Evolutionary conservation across 2,329 filamentous ascomycete species (phyloP).

Genomic region (Chaetothyriales sp.): DNA sequence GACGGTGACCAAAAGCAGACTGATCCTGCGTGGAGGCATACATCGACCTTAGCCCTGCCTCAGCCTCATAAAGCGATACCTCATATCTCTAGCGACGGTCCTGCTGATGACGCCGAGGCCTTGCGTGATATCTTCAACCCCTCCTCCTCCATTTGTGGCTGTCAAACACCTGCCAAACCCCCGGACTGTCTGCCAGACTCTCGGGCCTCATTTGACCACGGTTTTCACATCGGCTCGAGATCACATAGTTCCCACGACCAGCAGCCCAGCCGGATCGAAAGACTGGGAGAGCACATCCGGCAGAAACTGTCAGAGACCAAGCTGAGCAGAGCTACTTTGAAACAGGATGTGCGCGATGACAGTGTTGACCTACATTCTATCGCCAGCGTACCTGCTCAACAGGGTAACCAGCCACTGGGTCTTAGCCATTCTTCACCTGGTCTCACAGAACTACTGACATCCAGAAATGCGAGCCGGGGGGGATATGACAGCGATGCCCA

Average conservation of each 20-base stretch:
- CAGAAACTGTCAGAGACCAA: slow-evolving; percentile 14
- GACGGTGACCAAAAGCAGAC: background rate
- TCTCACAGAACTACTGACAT: slow-evolving; percentile 14
- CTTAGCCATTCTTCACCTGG: slow-evolving; percentile 11
- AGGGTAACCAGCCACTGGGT: slow-evolving; percentile 2
- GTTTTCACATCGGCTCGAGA: slow-evolving; percentile 6
- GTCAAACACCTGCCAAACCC: slow-evolving; percentile 8
- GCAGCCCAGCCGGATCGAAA: slow-evolving; percentile 8
- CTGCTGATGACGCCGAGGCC: slow-evolving; percentile 7
- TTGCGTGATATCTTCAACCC: slow-evolving; percentile 11
- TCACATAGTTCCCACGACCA: slow-evolving; percentile 1
- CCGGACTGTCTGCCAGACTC: slow-evolving; percentile 1
- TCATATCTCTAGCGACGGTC: slow-evolving; percentile 4
- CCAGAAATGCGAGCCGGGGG: slow-evolving; percentile 11
- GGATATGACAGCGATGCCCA: slow-evolving; percentile 18
- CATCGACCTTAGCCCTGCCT: slow-evolving; percentile 8
- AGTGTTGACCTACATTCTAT: background rate
- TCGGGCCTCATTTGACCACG: slow-evolving; percentile 8
- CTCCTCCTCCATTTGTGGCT: slow-evolving; percentile 13
- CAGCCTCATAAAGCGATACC: slow-evolving; percentile 7
- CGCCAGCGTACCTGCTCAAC: background rate
- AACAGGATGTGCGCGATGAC: slow-evolving; percentile 1
- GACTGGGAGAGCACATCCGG: slow-evolving; percentile 12
- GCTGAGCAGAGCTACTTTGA: slow-evolving; percentile 13
- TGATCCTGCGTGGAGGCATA: background rate